These are phyloP conservation scores for Geosmithia putterillii DNA, from an alignment of 2,329 filamentous ascomycete species.

Conservation along the genomic window DNA sequence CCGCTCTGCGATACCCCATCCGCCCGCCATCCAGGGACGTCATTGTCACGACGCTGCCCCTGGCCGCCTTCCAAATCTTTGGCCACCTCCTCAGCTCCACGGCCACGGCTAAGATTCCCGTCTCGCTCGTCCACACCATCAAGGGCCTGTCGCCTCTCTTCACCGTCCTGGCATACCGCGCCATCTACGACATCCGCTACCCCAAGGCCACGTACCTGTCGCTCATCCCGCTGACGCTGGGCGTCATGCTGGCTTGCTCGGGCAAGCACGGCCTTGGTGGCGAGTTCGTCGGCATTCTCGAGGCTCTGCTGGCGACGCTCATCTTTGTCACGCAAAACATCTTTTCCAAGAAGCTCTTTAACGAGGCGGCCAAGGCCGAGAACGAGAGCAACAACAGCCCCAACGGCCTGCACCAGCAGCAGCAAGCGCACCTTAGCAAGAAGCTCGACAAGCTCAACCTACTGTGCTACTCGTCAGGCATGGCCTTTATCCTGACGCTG, in stretches of 20 bases:
- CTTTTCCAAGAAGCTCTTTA: conserved; percentile 95
- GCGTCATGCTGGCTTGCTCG: conserved; percentile 94
- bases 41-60: conserved; percentile 74
- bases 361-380: conserved; percentile 79
- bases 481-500: conserved; percentile 77
- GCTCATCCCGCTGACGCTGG: conserved; percentile 77
- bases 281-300: conserved; percentile 80
- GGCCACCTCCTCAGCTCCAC: conserved; percentile 91
- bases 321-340: conserved; percentile 98
- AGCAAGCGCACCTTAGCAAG: conserved; percentile 32
- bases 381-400: conserved; percentile 56
- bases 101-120: conserved; percentile 87
- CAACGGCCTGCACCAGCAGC: too few relatives aligned
- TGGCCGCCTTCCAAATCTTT: conserved; percentile 85
- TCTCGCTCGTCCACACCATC: conserved; percentile 95
- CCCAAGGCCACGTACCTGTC: conserved; percentile 79
- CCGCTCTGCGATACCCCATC: conserved; percentile 75
- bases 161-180: conserved; percentile 83
- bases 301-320: conserved; percentile 78
- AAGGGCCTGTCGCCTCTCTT: conserved; percentile 94
- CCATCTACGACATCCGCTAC: conserved; percentile 83
- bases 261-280: conserved; percentile 56
- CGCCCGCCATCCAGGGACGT: conserved; percentile 70
- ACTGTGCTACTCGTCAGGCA: conserved; percentile 88
- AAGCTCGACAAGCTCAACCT: conserved; percentile 96